Base-by-base conservation (phyloP, 352 stramenopile species). In the Phytophthora fragariaefolia region DNA sequence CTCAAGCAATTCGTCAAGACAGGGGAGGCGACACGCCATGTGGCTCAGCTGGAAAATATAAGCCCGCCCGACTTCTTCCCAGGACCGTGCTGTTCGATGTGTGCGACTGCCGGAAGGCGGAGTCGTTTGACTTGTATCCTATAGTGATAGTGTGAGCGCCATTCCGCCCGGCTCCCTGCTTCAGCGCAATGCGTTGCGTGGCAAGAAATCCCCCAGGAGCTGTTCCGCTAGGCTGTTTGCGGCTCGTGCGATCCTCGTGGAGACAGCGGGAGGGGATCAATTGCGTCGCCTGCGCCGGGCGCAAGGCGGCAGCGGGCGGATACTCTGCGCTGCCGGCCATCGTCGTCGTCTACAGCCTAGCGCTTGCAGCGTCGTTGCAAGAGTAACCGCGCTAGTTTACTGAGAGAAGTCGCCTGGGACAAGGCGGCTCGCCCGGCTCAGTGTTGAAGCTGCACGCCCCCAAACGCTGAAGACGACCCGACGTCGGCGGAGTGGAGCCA, bases 391-490 rank as follows among this genome's bases (percentile, higher is more conserved):
- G 12, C n/a, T 8, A 3, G 40, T 15, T 47, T 47, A 24, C 40
- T 7, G 17, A 20, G 40, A 47, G 15, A 10, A 47, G 40, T 47
- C 40, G 18, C n/a, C 17, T 47, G 40, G 40, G 40, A 47, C 40
- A 47, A 47, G 7, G 17, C 32, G 30, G 18, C 43, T 55, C 22
- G n/a, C 56, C 57, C 34, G 46, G 57, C 57, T 65, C 57, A 65
- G 17, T 56, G 34, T 43, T 61, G 54, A 52, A 61, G 49, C 43
- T 34, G 28, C 52, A n/a, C n/a, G n/a, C n/a, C n/a, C n/a, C n/a
- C n/a, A 36, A 55, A 63, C 18, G 30, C 43, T 38, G 43, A 63
- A 63, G 30, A 38, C 43, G 8, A 54, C 27, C 18, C 12, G 38
- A 28, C 26, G 23, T 45, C 13, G 26, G 22, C 32, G 51, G 34